Evolutionary conservation across 73 alveolate genomes (phyloP).

Genomic region (Paramecium primaurelia): DNA sequence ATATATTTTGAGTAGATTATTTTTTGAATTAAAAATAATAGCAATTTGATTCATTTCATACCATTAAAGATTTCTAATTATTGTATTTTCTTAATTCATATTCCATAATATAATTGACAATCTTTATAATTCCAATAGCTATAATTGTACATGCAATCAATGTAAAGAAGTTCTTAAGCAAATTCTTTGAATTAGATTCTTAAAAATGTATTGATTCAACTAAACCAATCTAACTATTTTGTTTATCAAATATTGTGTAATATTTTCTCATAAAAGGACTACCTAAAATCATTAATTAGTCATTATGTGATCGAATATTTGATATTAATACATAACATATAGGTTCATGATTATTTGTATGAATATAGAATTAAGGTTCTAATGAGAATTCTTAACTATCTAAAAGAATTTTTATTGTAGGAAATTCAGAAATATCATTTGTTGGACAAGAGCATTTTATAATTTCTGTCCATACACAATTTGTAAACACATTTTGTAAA

Average conservation of each 20-base stretch:
- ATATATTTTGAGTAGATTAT: neutral
- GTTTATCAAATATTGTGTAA: slow-evolving; percentile 79
- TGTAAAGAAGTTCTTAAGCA: neutral
- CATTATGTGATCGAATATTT: neutral
- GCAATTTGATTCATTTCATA: neutral
- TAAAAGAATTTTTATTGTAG: neutral
- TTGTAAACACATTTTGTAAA: neutral
- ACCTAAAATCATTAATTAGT: slow-evolving; percentile 79
- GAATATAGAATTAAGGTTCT: slow-evolving; percentile 7
- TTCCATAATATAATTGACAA: neutral
- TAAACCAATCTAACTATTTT: slow-evolving; percentile 75
- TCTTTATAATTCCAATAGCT: neutral
- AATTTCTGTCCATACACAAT: neutral
- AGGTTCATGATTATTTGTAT: slow-evolving; percentile 3
- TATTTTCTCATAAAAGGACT: slow-evolving; percentile 85
- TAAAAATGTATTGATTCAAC: slow-evolving; percentile 26
- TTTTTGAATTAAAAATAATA: neutral
- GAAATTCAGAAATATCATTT: neutral
- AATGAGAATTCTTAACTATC: neutral
- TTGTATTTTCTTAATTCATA: neutral
- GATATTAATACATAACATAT: slow-evolving; percentile 26
- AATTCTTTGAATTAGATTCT: neutral
- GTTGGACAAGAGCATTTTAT: slow-evolving; percentile 47
- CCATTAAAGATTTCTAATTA: neutral
- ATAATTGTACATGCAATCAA: neutral